Conservation (phyloP, 2,329 filamentous ascomycete species). For the Epicoccum sorghinum region DNA sequence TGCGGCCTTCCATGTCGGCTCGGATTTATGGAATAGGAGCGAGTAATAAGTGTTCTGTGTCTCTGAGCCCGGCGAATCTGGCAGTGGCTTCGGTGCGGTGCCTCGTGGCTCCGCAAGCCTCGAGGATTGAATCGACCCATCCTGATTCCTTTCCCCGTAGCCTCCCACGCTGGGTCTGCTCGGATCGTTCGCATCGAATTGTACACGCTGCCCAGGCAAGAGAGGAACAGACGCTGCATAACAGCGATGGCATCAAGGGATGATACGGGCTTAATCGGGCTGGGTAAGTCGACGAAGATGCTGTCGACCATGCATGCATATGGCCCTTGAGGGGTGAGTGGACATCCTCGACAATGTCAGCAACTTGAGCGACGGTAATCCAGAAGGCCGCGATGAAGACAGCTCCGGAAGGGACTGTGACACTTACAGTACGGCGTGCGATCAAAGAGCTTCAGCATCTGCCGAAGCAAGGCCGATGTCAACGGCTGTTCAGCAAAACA, state of each 20-base stretch:
- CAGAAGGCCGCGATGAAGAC: no score
- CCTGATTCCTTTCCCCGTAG: conserved; percentile 47
- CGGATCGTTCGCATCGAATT: conserved; percentile 56
- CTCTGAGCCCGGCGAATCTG: conserved; percentile 80
- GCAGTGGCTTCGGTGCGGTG: conserved; percentile 79
- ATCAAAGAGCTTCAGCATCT: conserved; percentile 51
- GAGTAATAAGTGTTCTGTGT: conserved; percentile 41
- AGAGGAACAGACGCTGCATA: conserved; percentile 29
- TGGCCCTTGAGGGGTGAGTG: no score
- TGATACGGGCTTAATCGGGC: no score
- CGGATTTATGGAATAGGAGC: no score
- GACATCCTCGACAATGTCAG: no score
- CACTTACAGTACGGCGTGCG: conserved; percentile 47
- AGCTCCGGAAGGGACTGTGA: conserved; percentile 47
- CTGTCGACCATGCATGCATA: no score
- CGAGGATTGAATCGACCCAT: conserved; percentile 55
- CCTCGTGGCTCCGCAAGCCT: conserved; percentile 81
- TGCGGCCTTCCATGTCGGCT: conserved; percentile 57
- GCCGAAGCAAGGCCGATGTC: conserved; percentile 83
- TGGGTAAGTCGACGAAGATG: no score
- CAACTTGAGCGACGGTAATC: no score
- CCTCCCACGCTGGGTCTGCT: conserved; percentile 55
- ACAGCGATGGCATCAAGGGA: no score
- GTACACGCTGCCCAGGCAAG: conserved; percentile 45
- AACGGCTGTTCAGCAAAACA: conserved; percentile 1